These are phyloP conservation scores for Talaromyces sp. DNA, from an alignment of 2,329 filamentous ascomycete genomes.

Conservation along the genomic window DNA sequence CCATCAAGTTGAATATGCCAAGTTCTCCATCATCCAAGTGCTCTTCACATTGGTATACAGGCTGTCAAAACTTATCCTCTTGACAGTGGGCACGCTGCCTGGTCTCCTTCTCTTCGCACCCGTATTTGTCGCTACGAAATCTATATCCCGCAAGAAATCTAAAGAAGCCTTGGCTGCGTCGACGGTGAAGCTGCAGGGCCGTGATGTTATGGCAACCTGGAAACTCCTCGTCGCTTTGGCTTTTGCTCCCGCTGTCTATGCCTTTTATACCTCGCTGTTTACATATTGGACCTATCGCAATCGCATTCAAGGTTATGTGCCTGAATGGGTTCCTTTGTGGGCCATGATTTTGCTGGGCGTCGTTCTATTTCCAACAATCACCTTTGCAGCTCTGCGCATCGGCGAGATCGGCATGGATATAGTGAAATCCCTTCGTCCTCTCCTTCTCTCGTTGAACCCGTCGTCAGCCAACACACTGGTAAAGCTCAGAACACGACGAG, in stretches of 20 bases:
- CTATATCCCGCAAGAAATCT: slow-evolving; percentile 77
- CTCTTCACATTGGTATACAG: slow-evolving; percentile 74
- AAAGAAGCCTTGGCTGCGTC: slow-evolving; percentile 78
- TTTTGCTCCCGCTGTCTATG: slow-evolving; percentile 74
- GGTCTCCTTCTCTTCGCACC: slow-evolving; percentile 83
- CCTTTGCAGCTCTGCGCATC: slow-evolving; percentile 87
- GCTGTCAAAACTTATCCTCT: slow-evolving; percentile 67
- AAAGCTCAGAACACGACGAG: slow-evolving; percentile 67
- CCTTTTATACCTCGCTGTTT: slow-evolving; percentile 70
- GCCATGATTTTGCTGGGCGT: slow-evolving; percentile 68
- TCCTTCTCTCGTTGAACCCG: slow-evolving; percentile 79
- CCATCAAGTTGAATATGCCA: slow-evolving; percentile 90
- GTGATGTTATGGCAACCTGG: slow-evolving; percentile 91
- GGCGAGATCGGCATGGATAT: slow-evolving; percentile 99
- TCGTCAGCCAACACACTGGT: slow-evolving; percentile 78
- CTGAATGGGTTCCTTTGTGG: slow-evolving; percentile 75
- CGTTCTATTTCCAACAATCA: slow-evolving; percentile 78
- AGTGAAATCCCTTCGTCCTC: slow-evolving; percentile 83
- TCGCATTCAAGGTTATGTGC: slow-evolving; percentile 75
- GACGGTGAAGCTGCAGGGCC: slow-evolving; percentile 80
- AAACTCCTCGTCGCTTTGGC: slow-evolving; percentile 85
- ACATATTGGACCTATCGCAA: slow-evolving; percentile 76
- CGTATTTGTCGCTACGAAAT: slow-evolving; percentile 77
- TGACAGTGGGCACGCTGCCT: slow-evolving; percentile 77
- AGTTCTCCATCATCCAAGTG: slow-evolving; percentile 71